Conservation (phyloP, 805 yeast species). For the Metschnikowia anglica region DNA sequence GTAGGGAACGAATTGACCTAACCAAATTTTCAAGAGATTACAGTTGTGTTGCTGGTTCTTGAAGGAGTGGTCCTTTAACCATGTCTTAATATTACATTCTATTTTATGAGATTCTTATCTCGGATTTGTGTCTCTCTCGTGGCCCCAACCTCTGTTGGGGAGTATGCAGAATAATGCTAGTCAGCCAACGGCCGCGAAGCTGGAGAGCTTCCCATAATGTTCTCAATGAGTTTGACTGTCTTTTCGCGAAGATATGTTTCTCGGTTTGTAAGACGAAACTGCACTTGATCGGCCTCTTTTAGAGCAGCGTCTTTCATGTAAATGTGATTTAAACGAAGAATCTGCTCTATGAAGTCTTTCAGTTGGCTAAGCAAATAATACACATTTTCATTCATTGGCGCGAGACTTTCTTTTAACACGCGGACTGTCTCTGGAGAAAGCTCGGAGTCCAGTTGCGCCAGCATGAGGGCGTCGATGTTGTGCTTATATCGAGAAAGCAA, state of each 20-base stretch:
- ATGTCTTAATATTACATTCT: background rate
- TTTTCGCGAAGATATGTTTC: conserved; percentile 44
- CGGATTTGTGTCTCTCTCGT: background rate
- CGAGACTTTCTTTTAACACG: conserved; percentile 32
- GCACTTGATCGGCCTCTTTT: conserved; percentile 24
- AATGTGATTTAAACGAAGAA: conserved; percentile 27
- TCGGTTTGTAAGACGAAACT: conserved; percentile 32
- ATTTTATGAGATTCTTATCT: background rate
- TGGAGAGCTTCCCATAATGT: background rate
- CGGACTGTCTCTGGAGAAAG: conserved; percentile 25
- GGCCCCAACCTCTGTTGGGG: background rate
- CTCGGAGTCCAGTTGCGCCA: conserved; percentile 18
- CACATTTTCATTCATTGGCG: conserved; percentile 49
- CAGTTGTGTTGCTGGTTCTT: background rate
- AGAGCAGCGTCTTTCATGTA: conserved; percentile 23
- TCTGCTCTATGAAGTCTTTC: conserved; percentile 34
- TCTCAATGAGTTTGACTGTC: conserved; percentile 19
- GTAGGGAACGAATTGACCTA: too few relatives aligned
- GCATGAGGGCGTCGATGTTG: conserved; percentile 23
- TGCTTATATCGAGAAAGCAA: conserved; percentile 33
- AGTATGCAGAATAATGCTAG: conserved; percentile 2
- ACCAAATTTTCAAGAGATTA: background rate
- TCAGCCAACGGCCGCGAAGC: background rate
- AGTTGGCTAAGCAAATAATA: conserved; percentile 46
- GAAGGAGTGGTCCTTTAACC: background rate